Evolutionary conservation across 768 basidiomycete species (phyloP).

Genomic region (Leucosporidium scottii): DNA sequence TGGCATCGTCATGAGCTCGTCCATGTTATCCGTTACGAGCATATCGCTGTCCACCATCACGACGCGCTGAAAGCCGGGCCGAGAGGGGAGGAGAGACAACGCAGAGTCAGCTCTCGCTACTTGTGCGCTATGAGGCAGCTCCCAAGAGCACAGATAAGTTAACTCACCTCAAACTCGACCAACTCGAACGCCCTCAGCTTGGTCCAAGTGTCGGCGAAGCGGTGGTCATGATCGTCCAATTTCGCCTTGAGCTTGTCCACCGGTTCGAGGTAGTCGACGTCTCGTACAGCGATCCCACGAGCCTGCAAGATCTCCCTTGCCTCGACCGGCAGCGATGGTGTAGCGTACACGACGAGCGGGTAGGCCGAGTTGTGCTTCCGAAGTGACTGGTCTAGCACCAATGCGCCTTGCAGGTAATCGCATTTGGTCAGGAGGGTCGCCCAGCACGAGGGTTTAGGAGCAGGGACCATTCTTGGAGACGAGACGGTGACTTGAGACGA

Average conservation of each 20-base stretch:
- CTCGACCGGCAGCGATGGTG: constrained; percentile 52
- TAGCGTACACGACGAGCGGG: constrained; percentile 72
- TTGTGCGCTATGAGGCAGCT: neutral
- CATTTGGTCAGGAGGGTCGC: constrained; percentile 68
- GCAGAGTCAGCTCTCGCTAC: neutral
- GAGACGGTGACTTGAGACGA: neutral
- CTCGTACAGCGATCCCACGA: constrained; percentile 52
- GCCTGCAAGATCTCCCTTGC: constrained; percentile 51
- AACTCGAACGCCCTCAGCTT: constrained; percentile 48
- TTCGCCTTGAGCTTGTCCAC: constrained; percentile 34
- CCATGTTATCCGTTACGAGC: constrained; percentile 76
- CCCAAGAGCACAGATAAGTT: neutral
- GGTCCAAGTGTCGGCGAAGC: constrained; percentile 62
- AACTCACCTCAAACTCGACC: constrained; percentile 42
- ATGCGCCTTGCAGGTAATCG: constrained; percentile 55
- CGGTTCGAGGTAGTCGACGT: constrained; percentile 58
- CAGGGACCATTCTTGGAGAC: neutral
- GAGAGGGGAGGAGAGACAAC: neutral
- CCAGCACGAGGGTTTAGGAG: constrained; percentile 43
- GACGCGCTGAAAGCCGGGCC: constrained; percentile 42
- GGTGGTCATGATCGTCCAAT: constrained; percentile 35
- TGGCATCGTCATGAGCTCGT: constrained; percentile 51
- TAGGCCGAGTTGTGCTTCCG: constrained; percentile 55
- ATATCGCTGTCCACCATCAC: constrained; percentile 84
- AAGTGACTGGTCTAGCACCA: constrained; percentile 57